Conservation (phyloP, 768 basidiomycete species). For the Termitomyces sp. region DNA sequence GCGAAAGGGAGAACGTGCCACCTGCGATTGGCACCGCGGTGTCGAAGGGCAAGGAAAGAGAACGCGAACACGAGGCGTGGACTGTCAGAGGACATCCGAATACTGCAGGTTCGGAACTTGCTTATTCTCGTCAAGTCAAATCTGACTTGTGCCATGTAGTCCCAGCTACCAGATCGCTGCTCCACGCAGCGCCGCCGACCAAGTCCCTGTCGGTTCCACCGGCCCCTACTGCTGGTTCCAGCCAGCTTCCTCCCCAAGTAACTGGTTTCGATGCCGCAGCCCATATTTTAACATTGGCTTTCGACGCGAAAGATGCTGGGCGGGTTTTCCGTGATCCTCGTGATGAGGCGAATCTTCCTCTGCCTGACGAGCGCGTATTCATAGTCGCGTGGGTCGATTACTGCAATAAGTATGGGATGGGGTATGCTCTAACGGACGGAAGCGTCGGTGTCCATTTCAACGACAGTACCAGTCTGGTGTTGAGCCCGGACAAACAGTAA, state of each 20-base stretch:
- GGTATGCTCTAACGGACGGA: slow-evolving; percentile 93
- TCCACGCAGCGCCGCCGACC: slow-evolving; percentile 8
- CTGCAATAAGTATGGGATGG: slow-evolving; percentile 99
- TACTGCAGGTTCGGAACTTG: slow-evolving; percentile 5
- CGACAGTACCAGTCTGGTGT: slow-evolving; percentile 82
- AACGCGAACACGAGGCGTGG: slow-evolving; percentile 9
- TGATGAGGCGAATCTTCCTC: slow-evolving; percentile 34
- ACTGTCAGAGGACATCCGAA: slow-evolving; percentile 1
- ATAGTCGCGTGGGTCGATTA: slow-evolving; percentile 99
- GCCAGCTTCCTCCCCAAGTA: slow-evolving; percentile 17
- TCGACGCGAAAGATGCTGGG: slow-evolving; percentile 60
- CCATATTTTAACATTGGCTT: slow-evolving; percentile 46
- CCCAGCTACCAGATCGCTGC: slow-evolving; percentile 6
- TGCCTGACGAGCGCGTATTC: slow-evolving; percentile 75
- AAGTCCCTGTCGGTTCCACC: slow-evolving; percentile 14
- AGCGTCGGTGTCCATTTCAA: slow-evolving; percentile 96
- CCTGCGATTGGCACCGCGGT: background rate
- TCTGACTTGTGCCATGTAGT: background rate
- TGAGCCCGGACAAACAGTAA: slow-evolving; percentile 84
- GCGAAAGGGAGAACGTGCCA: slow-evolving; percentile 27
- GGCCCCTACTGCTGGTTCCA: background rate
- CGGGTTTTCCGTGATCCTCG: slow-evolving; percentile 64
- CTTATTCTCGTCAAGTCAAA: background rate
- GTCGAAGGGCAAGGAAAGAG: slow-evolving; percentile 10
- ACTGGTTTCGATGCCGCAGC: slow-evolving; percentile 67